Percentiles rank a stretch among this genome's conserved stretches.
Evolutionary conservation across 805 yeast species (phyloP).

Genomic region (Candida patagonica): DNA sequence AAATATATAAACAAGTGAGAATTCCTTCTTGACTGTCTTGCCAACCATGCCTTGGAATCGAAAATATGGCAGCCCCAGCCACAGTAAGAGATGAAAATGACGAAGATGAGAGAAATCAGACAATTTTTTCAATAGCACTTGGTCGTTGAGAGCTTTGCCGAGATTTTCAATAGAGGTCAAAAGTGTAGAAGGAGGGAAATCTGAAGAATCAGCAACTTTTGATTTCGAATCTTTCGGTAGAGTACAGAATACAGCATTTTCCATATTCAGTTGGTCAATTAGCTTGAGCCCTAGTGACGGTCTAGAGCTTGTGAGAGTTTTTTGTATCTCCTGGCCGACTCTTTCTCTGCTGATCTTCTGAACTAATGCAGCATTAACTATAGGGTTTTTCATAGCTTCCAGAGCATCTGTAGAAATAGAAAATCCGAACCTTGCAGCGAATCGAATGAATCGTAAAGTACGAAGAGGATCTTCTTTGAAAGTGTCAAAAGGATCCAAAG

Average conservation of each 20-base stretch:
- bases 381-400: constrained; percentile 52
- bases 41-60: not conserved
- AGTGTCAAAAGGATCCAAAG: constrained; percentile 75
- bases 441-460: constrained; percentile 74
- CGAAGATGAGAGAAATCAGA: not conserved
- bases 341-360: constrained; percentile 83
- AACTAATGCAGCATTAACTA: constrained; percentile 49
- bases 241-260: constrained; percentile 28
- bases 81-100: not conserved
- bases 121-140: not conserved
- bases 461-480: constrained; percentile 92
- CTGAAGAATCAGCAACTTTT: not conserved
- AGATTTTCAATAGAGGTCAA: not conserved
- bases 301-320: constrained; percentile 56
- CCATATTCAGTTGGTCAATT: constrained; percentile 46
- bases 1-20: not conserved
- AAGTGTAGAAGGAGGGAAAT: not conserved
- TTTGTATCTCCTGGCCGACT: constrained; percentile 75
- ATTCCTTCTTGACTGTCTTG: not conserved
- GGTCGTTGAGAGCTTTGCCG: not conserved
- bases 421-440: constrained; percentile 73
- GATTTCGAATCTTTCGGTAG: not conserved
- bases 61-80: constrained; percentile 1
- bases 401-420: constrained; percentile 46
- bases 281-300: constrained; percentile 56